phyloP scores from a whole-genome alignment of 108 stramenopile genomes.

The Cyclotella distinguenda region DNA sequence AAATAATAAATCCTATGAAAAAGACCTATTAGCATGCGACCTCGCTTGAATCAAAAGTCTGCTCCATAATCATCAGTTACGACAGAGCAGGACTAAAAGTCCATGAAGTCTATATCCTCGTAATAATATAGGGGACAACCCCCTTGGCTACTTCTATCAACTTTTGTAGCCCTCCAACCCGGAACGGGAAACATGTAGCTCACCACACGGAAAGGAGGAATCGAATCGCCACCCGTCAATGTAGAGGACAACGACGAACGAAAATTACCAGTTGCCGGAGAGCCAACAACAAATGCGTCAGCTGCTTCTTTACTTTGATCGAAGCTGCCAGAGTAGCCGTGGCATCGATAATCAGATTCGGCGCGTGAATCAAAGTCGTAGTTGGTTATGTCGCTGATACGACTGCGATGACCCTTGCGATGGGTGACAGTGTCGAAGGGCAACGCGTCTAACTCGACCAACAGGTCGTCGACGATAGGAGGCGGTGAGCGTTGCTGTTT shows the following conservation, averaged over 20 bases:
- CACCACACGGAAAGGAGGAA: slow-evolving; percentile 52
- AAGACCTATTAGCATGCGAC: background rate
- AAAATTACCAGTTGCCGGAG: slow-evolving; percentile 1
- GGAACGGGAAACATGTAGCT: slow-evolving; percentile 74
- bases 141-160: slow-evolving; percentile 52
- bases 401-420: slow-evolving; percentile 25
- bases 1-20: background rate
- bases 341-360: background rate
- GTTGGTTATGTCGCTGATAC: slow-evolving; percentile 34
- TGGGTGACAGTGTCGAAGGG: slow-evolving; percentile 3
- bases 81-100: background rate
- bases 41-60: background rate
- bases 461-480: background rate
- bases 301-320: background rate
- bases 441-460: background rate
- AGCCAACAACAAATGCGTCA: background rate
- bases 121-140: slow-evolving; percentile 61
- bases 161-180: slow-evolving; percentile 60
- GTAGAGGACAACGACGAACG: background rate
- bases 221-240: background rate
- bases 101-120: slow-evolving; percentile 25
- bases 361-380: slow-evolving; percentile 5
- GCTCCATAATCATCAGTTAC: background rate
- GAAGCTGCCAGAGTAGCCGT: background rate
- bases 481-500: background rate